Conservation (phyloP, 2,329 filamentous ascomycete species). For the Metarhizium humberi region DNA sequence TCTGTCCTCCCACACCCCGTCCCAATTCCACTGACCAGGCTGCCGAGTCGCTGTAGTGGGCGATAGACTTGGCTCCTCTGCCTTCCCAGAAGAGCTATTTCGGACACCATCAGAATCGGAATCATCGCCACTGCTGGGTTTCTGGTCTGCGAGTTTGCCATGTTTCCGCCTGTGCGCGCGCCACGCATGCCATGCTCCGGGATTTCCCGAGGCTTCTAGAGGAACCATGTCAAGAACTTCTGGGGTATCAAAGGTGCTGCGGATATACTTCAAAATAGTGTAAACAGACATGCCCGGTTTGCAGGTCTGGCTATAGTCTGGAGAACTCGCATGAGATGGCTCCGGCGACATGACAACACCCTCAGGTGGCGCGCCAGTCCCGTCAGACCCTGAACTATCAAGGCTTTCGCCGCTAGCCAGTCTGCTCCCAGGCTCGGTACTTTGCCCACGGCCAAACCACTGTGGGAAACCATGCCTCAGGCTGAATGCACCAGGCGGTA, state of each 20-base stretch:
- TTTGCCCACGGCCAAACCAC: conserved; percentile 65
- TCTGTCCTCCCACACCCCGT: conserved; percentile 89
- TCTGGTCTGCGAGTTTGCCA: conserved; percentile 16
- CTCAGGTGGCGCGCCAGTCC: conserved; percentile 6
- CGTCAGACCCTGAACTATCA: conserved; percentile 16
- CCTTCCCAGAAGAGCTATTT: not conserved
- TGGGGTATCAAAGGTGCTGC: conserved; percentile 72
- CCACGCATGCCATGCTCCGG: conserved; percentile 93
- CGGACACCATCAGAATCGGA: not conserved
- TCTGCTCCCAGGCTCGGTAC: conserved; percentile 28
- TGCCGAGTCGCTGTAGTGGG: conserved; percentile 7
- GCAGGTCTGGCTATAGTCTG: conserved; percentile 31
- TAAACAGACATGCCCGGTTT: conserved; percentile 44
- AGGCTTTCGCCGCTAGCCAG: conserved; percentile 32
- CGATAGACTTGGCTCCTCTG: not conserved
- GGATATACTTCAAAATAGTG: conserved; percentile 71
- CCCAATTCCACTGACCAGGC: conserved; percentile 93
- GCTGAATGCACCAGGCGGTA: conserved; percentile 85
- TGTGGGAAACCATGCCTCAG: conserved; percentile 81
- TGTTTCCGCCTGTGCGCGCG: conserved; percentile 50
- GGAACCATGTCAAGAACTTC: conserved; percentile 69
- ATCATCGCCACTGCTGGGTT: not conserved
- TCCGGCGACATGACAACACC: conserved; percentile 21
- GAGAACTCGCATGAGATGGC: conserved; percentile 17
- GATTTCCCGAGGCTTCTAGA: conserved; percentile 75